Conservation (phyloP, 106 monocot genomes). For the Dioscorea dumetorum region DNA sequence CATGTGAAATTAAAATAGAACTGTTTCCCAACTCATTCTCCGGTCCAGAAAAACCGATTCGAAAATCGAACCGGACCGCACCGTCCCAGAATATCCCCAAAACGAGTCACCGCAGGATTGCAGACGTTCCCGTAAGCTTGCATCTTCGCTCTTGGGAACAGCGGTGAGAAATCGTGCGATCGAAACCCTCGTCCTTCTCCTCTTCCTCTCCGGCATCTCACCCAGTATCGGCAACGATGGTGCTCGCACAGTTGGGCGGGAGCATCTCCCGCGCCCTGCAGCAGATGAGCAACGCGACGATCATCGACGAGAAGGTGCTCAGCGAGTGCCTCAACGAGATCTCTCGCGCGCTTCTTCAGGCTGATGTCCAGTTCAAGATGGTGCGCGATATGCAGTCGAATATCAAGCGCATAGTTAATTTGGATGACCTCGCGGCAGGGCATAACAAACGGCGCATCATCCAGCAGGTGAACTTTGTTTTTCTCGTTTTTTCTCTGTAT, state of each 20-base stretch:
- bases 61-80: no score
- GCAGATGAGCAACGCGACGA: slow-evolving; percentile 99
- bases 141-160: no score
- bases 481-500: background rate
- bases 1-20: no score
- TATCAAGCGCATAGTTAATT: slow-evolving; percentile 95
- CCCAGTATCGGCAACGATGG: slow-evolving; percentile 36
- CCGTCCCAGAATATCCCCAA: no score
- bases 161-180: no score
- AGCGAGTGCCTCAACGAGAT: slow-evolving; percentile 98
- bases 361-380: slow-evolving; percentile 94
- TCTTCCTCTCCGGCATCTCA: background rate
- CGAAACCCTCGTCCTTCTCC: no score
- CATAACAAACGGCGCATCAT: slow-evolving; percentile 98
- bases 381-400: slow-evolving; percentile 97
- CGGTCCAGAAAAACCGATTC: no score
- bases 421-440: slow-evolving; percentile 93
- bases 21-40: no score
- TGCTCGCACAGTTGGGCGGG: slow-evolving; percentile 93
- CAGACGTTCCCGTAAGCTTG: no score
- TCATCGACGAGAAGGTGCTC: slow-evolving; percentile 95
- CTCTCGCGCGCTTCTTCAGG: slow-evolving; percentile 79
- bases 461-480: slow-evolving; percentile 56
- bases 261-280: slow-evolving; percentile 97
- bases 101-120: no score